These are phyloP conservation scores for Simmondsia chinensis DNA, from an alignment of 148 eudicot genomes.

Conservation along the genomic window DNA sequence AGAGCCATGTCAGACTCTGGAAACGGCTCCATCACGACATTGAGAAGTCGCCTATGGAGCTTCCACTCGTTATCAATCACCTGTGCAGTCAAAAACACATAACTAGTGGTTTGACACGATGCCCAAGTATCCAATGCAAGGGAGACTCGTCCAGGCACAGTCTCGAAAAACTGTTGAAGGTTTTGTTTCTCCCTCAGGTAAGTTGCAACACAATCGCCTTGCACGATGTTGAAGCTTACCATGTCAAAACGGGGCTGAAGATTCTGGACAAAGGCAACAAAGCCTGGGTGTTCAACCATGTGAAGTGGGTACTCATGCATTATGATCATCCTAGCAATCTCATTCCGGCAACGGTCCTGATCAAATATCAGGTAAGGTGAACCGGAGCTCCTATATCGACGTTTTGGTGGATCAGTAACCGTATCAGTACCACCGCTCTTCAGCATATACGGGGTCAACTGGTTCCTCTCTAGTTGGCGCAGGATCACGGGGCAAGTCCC, in stretches of 20 bases:
- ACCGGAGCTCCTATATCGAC: slow-evolving; percentile 34
- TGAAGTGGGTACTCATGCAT: slow-evolving; percentile 71
- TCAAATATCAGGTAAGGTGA: slow-evolving; percentile 49
- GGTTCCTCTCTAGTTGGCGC: slow-evolving; percentile 35
- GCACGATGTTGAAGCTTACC: slow-evolving; percentile 51
- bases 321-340: slow-evolving; percentile 65
- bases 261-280: slow-evolving; percentile 43
- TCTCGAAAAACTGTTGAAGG: slow-evolving; percentile 47
- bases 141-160: slow-evolving; percentile 58
- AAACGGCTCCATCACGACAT: slow-evolving; percentile 76
- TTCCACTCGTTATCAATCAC: slow-evolving; percentile 73
- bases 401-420: slow-evolving; percentile 31
- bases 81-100: slow-evolving; percentile 59
- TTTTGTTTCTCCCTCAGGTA: slow-evolving; percentile 56
- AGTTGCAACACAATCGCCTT: slow-evolving; percentile 66
- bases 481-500: slow-evolving; percentile 53
- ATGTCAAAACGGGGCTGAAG: slow-evolving; percentile 60
- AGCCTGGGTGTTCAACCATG: slow-evolving; percentile 70
- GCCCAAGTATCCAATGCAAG: slow-evolving; percentile 62
- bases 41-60: slow-evolving; percentile 61
- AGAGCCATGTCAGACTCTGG: slow-evolving; percentile 74
- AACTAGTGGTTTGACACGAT: slow-evolving; percentile 49
- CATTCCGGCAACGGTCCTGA: slow-evolving; percentile 55
- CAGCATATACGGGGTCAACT: slow-evolving; percentile 24
- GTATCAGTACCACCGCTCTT: slow-evolving; percentile 27